Evolutionary conservation across 1,284 basidiomycete genomes (phyloP), one percentile per base, ranked within the genome.

Genomic region (Ustilago loliicola): DNA sequence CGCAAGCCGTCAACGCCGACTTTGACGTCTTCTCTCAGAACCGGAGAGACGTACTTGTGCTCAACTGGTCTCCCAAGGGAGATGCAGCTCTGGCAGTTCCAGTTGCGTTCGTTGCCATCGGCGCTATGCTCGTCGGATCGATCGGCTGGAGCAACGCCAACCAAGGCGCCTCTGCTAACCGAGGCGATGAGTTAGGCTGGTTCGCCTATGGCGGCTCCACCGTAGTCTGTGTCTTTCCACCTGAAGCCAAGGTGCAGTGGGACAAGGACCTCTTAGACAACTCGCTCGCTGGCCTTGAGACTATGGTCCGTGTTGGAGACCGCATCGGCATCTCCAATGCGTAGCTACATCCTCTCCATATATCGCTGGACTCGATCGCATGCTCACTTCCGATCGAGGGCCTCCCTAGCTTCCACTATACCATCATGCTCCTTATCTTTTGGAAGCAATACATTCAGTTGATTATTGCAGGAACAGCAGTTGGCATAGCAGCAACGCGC

Each of bases 211-310:
- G 84, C 10, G 84, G 84, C 15, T 79, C 72, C 4, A 84, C 83
- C 9, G 61, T 76, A 15, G 66, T 85, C 30, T 56, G 63, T n/a
- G 64, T 80, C 38, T 78, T 78, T 47, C 71, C 76, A 8, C 76
- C 76, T 17, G 63, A 62, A 15, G 67, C 71, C 61, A 78, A 73
- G 56, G 90, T 97, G 6, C 88, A 92, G 82, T 98, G 94, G 92
- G 96, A 98, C 82, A 92, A 95, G 77, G 96, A 98, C 85, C 87
- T 98, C n/a, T 80, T 95, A 21, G 89, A 93, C 48, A 91, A 91
- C 76, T 93, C 92, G 38, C 80, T 87, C 61, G 86, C 88, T 59
- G 88, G 89, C 17, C 88, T 92, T 59, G 93, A 94, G 87, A 93
- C 92, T n/a, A 87, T 93, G 11, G 89, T 94, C 34, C 90, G 91